phyloP scores from a whole-genome alignment of 345 rosid species.

The Rhodamnia argentea region DNA sequence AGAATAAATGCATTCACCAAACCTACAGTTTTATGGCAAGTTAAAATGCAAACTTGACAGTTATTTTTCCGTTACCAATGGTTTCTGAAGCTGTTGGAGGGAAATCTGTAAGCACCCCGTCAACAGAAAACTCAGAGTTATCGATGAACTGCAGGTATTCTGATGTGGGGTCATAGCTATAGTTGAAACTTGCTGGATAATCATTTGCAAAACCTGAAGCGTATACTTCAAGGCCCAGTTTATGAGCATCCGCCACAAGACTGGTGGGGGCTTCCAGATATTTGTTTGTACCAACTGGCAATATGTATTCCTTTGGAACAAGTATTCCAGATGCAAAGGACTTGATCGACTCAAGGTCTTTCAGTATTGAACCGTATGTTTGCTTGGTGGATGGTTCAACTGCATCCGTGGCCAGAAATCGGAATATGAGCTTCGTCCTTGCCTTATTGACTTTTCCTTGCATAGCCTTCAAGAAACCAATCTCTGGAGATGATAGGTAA shows the following conservation, averaged over 20 bases:
- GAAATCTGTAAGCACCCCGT: constrained; percentile 79
- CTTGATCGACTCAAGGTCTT: constrained; percentile 46
- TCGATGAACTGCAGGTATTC: constrained; percentile 66
- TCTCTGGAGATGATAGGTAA: constrained; percentile 69
- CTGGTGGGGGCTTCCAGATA: constrained; percentile 49
- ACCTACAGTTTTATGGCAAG: not conserved
- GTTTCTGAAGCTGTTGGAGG: constrained; percentile 69
- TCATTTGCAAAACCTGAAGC: constrained; percentile 85
- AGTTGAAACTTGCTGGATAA: constrained; percentile 31
- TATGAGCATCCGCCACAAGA: constrained; percentile 75
- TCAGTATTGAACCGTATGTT: constrained; percentile 32
- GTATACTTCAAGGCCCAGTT: constrained; percentile 53
- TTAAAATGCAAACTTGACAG: not conserved
- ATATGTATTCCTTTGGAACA: constrained; percentile 74
- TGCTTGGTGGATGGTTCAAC: constrained; percentile 64
- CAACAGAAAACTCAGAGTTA: constrained; percentile 50
- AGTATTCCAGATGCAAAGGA: constrained; percentile 60
- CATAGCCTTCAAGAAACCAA: constrained; percentile 61
- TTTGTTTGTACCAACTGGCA: constrained; percentile 34
- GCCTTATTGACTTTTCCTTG: constrained; percentile 25
- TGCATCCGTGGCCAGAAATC: constrained; percentile 21
- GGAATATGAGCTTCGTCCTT: constrained; percentile 37
- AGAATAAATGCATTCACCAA: not conserved
- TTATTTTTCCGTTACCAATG: constrained; percentile 28
- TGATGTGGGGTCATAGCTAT: constrained; percentile 54